phyloP scores from a whole-genome alignment of 495 filamentous ascomycete species.

The Hypomontagnella monticulosa region DNA sequence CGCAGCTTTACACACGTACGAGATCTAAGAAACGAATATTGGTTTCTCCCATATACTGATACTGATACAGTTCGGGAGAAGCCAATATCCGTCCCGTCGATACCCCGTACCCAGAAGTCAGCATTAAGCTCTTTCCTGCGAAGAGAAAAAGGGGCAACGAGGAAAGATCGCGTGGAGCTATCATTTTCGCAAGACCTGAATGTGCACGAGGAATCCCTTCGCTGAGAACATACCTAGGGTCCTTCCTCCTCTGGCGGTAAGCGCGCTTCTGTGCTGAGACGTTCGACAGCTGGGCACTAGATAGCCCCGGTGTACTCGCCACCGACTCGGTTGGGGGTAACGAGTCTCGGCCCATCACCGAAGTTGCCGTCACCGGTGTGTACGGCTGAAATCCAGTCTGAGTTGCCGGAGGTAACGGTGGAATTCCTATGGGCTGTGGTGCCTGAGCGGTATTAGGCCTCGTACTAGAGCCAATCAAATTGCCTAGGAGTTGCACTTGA shows the following conservation, averaged over 20 bases:
- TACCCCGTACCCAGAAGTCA: slow-evolving; percentile 39
- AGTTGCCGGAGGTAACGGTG: slow-evolving; percentile 50
- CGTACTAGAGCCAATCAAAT: slow-evolving; percentile 54
- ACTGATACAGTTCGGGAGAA: slow-evolving; percentile 1
- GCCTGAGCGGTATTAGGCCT: slow-evolving; percentile 50
- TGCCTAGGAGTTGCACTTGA: slow-evolving; percentile 55
- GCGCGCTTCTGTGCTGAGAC: slow-evolving; percentile 83
- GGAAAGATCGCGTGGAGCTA: not conserved
- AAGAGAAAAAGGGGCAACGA: slow-evolving; percentile 5
- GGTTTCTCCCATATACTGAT: not conserved
- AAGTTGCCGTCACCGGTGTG: slow-evolving; percentile 58
- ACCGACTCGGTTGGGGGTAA: slow-evolving; percentile 62
- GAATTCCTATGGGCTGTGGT: slow-evolving; percentile 58
- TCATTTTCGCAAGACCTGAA: slow-evolving; percentile 6
- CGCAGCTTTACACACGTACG: slow-evolving; percentile 70
- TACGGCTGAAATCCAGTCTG: slow-evolving; percentile 56
- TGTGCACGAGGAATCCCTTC: slow-evolving; percentile 1
- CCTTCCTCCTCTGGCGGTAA: slow-evolving; percentile 93
- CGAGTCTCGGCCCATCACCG: slow-evolving; percentile 63
- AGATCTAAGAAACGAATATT: slow-evolving; percentile 31
- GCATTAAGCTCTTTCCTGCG: slow-evolving; percentile 23
- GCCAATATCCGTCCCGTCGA: slow-evolving; percentile 26
- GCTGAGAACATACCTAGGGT: slow-evolving; percentile 63
- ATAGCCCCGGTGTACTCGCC: slow-evolving; percentile 60
- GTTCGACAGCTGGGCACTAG: slow-evolving; percentile 54